phyloP scores from a whole-genome alignment of 768 basidiomycete species.

The Nevesoporus exiguus region DNA sequence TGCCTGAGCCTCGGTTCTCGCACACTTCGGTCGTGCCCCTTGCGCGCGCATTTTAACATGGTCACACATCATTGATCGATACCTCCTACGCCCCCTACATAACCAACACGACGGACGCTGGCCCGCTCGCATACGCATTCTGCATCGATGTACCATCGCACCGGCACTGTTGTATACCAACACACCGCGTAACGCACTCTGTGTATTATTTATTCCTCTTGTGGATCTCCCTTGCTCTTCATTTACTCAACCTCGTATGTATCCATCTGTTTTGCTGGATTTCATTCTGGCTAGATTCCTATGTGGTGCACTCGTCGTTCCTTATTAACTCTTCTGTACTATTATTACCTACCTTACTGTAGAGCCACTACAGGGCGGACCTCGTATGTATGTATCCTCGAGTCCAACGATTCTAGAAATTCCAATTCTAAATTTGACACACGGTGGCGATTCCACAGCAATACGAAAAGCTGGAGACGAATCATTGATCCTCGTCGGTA shows the following conservation, averaged over 20 bases:
- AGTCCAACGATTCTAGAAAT: conserved; percentile 4
- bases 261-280: neutral
- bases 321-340: conserved; percentile 10
- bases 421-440: neutral
- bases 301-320: neutral
- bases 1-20: conserved; percentile 28
- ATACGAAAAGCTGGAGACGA: neutral
- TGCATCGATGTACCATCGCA: conserved; percentile 7
- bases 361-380: conserved; percentile 7
- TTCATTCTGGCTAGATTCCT: conserved; percentile 5
- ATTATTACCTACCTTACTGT: conserved; percentile 15
- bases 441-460: neutral
- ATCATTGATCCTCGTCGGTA: neutral
- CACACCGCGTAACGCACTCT: neutral
- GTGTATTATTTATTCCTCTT: conserved; percentile 12
- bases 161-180: conserved; percentile 13
- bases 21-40: neutral
- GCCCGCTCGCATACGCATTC: neutral
- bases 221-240: neutral
- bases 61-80: conserved; percentile 15
- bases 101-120: too few species aligned
- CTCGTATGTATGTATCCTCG: neutral
- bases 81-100: neutral
- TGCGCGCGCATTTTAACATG: conserved; percentile 11
- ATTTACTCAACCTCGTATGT: neutral